Evolutionary conservation across 2,329 filamentous ascomycete species (phyloP).

Genomic region (Colletotrichum kahawae): DNA sequence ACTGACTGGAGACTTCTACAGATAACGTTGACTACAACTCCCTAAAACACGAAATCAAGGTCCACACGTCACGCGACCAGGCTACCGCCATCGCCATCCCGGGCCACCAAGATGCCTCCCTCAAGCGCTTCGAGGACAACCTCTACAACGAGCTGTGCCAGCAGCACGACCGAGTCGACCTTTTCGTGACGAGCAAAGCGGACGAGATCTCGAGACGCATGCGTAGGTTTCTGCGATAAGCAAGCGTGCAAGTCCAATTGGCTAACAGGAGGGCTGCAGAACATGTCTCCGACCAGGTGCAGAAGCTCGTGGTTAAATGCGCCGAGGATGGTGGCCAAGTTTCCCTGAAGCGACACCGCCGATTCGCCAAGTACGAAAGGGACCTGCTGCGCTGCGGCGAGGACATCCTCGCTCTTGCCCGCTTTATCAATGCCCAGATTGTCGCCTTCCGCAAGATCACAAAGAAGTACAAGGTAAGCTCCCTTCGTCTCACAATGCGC

Average conservation of each 20-base stretch:
- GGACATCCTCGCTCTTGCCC: slow-evolving; percentile 72
- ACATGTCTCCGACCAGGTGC: slow-evolving; percentile 52
- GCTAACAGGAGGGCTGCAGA: slow-evolving; percentile 37
- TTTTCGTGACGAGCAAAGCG: slow-evolving; percentile 81
- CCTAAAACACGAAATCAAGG: slow-evolving; percentile 84
- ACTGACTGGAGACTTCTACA: slow-evolving; percentile 34
- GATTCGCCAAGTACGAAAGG: slow-evolving; percentile 58
- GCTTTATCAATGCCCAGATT: slow-evolving; percentile 76
- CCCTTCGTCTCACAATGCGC: not conserved
- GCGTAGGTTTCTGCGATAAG: slow-evolving; percentile 41
- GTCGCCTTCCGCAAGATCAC: slow-evolving; percentile 82
- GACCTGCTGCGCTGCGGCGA: slow-evolving; percentile 65
- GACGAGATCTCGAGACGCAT: slow-evolving; percentile 77
- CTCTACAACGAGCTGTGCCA: slow-evolving; percentile 73
- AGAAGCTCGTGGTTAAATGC: slow-evolving; percentile 51
- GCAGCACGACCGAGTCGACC: slow-evolving; percentile 78
- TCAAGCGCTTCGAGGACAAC: slow-evolving; percentile 71
- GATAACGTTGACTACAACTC: slow-evolving; percentile 92
- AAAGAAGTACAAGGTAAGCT: slow-evolving; percentile 77
- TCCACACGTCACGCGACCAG: slow-evolving; percentile 74
- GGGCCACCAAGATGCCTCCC: slow-evolving; percentile 64
- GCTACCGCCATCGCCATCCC: slow-evolving; percentile 76
- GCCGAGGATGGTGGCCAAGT: slow-evolving; percentile 37
- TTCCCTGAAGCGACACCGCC: slow-evolving; percentile 53
- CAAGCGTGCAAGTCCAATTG: not conserved